phyloP scores from a whole-genome alignment of 2,329 filamentous ascomycete species.

The Orbilia ellipsospora region DNA sequence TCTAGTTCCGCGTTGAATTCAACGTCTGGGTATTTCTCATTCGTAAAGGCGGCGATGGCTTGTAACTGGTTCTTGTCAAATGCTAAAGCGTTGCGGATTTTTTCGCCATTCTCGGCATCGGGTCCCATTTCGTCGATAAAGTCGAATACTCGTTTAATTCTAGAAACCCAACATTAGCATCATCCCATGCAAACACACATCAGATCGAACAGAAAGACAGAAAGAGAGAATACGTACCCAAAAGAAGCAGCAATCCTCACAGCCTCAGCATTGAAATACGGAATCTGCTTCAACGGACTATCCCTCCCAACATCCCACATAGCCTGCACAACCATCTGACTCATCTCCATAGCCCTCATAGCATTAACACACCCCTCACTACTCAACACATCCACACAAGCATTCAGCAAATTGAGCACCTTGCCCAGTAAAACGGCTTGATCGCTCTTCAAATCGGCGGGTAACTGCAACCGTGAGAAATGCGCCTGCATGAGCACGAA shows the following conservation, averaged over 20 bases:
- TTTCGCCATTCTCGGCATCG: constrained; percentile 81
- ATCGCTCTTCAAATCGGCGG: constrained; percentile 94
- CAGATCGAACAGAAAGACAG: constrained; percentile 3
- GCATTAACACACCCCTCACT: constrained; percentile 96
- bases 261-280: constrained; percentile 86
- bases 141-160: constrained; percentile 92
- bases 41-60: constrained; percentile 93
- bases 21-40: constrained; percentile 94
- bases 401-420: constrained; percentile 86
- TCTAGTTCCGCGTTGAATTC: constrained; percentile 89
- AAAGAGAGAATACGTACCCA: constrained; percentile 69
- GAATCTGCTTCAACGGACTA: constrained; percentile 95
- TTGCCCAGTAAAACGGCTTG: constrained; percentile 88
- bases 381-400: constrained; percentile 92
- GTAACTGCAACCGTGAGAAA: constrained; percentile 96
- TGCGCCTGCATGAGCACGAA: constrained; percentile 97
- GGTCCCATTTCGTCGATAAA: constrained; percentile 99
- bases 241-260: constrained; percentile 84
- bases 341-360: constrained; percentile 99
- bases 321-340: constrained; percentile 97
- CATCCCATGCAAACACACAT: constrained; percentile 57
- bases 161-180: constrained; percentile 61
- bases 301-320: constrained; percentile 91
- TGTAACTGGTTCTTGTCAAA: constrained; percentile 83
- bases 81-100: constrained; percentile 79